phyloP scores from a whole-genome alignment of 805 yeast genomes.

The Suhomyces emberorum region DNA sequence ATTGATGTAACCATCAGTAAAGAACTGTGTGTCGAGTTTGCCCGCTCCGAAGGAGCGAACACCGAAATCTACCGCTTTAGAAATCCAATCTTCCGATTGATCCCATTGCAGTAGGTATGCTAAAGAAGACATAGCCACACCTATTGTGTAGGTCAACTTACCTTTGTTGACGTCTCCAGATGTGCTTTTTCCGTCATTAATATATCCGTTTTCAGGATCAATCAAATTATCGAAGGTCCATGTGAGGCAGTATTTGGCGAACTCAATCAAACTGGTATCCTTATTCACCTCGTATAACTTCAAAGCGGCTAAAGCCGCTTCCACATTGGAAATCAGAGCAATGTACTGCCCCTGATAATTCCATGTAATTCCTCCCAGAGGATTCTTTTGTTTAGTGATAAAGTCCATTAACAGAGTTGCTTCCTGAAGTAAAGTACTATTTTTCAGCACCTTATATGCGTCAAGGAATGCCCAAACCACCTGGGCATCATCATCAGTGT shows the following conservation, averaged over 20 bases:
- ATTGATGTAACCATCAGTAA: conserved; percentile 20
- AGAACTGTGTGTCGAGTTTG: conserved; percentile 17
- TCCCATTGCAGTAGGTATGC: conserved; percentile 13
- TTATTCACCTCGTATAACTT: conserved; percentile 15
- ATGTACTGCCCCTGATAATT: conserved; percentile 17
- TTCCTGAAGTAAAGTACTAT: conserved; percentile 6
- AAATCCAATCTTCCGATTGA: conserved; percentile 14
- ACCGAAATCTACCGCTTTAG: conserved; percentile 16
- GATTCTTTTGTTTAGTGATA: conserved; percentile 16
- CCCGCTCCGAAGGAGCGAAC: conserved; percentile 8
- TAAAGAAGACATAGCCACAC: conserved; percentile 21
- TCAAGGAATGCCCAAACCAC: conserved; percentile 25
- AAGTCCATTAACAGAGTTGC: conserved; percentile 15
- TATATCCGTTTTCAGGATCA: conserved; percentile 20
- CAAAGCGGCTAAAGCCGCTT: conserved; percentile 27
- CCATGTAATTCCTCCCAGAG: conserved; percentile 26
- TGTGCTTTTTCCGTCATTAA: conserved; percentile 21
- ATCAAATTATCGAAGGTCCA: conserved; percentile 15
- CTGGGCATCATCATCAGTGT: conserved; percentile 30
- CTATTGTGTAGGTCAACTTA: conserved; percentile 26
- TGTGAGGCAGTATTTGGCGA: conserved; percentile 16
- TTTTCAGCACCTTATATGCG: conserved; percentile 13
- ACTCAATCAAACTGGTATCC: conserved; percentile 8
- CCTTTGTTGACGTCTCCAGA: conserved; percentile 20
- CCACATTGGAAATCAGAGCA: conserved; percentile 27